These are phyloP conservation scores for Myxozyma vanderwaltii DNA, from an alignment of 805 yeast species.

Conservation along the genomic window DNA sequence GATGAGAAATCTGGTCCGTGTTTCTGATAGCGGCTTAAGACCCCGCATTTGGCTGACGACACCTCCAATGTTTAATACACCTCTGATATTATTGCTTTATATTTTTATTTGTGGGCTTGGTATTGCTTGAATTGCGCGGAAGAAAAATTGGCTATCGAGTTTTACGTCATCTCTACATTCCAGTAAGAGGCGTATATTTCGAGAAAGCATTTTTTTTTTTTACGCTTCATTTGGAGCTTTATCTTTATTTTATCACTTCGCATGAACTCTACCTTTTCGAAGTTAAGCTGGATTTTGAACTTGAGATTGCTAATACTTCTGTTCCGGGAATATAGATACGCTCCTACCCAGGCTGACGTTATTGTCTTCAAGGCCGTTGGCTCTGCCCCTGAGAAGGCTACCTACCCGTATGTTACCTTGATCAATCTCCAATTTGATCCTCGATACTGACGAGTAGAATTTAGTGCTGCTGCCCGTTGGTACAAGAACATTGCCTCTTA, in stretches of 20 bases:
- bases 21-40: constrained; percentile 92
- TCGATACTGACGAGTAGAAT: background rate
- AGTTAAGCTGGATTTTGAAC: background rate
- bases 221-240: too few relatives aligned
- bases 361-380: constrained; percentile 83
- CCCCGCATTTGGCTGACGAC: constrained; percentile 88
- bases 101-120: too few relatives aligned
- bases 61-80: constrained; percentile 52
- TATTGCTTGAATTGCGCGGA: too few relatives aligned
- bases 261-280: constrained; percentile 1
- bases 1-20: constrained; percentile 88
- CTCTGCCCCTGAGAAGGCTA: constrained; percentile 55
- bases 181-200: background rate
- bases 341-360: constrained; percentile 96
- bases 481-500: constrained; percentile 96
- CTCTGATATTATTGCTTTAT: constrained; percentile 40
- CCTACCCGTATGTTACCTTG: constrained; percentile 59
- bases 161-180: too few relatives aligned
- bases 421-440: background rate
- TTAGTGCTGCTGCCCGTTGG: constrained; percentile 87
- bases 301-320: background rate
- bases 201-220: constrained; percentile 14
- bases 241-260: constrained; percentile 11
- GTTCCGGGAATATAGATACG: constrained; percentile 52
- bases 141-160: too few relatives aligned